Evolutionary conservation across 345 rosid genomes (phyloP).

Genomic region (Populus tremula): DNA sequence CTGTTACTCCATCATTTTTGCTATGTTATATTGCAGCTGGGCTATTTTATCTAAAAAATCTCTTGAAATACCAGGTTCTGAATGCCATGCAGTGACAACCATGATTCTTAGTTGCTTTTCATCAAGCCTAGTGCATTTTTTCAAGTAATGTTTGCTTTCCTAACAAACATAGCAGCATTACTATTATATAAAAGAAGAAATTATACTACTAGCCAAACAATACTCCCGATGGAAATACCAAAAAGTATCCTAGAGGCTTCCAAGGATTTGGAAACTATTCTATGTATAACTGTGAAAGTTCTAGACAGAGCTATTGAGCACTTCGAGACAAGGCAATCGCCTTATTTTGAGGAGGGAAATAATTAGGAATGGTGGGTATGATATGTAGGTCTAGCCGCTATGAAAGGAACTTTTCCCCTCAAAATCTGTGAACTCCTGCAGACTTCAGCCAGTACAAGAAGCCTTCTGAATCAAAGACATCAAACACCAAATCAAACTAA

Average conservation of each 20-base stretch:
- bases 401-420: background rate
- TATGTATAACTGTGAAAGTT: background rate
- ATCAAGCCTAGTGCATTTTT: background rate
- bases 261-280: background rate
- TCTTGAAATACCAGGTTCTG: background rate
- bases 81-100: background rate
- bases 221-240: background rate
- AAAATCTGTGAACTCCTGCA: background rate
- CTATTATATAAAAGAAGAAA: background rate
- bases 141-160: background rate
- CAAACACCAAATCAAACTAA: background rate
- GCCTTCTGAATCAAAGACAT: background rate
- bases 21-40: background rate
- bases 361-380: background rate
- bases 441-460: background rate
- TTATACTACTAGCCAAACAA: background rate
- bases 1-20: background rate
- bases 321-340: background rate
- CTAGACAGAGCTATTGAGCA: background rate
- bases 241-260: background rate
- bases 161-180: background rate
- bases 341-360: background rate
- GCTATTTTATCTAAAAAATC: background rate
- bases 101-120: background rate
- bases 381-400: background rate